phyloP scores from a whole-genome alignment of 305 asterid genomes.

The Fraxinus floribunda region DNA sequence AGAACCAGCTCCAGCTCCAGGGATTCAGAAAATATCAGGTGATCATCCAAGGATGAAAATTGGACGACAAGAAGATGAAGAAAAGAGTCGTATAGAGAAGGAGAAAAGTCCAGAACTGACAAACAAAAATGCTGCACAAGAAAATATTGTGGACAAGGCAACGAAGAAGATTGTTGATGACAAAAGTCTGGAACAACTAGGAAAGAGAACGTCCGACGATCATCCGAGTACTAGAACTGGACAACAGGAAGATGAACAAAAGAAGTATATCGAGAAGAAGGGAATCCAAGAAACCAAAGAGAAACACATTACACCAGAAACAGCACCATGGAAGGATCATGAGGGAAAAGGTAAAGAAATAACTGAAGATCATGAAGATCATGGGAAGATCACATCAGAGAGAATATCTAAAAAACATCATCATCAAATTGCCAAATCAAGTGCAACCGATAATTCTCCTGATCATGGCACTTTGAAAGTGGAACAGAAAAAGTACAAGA shows the following conservation, averaged over 20 bases:
- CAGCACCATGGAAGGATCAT: background rate
- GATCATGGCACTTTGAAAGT: slow-evolving; percentile 20
- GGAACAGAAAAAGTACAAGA: slow-evolving; percentile 28
- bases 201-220: slow-evolving; percentile 10
- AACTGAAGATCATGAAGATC: slow-evolving; percentile 21
- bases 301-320: slow-evolving; percentile 15
- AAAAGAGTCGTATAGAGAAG: background rate
- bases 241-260: background rate
- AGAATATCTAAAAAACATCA: slow-evolving; percentile 19
- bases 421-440: slow-evolving; percentile 9
- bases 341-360: slow-evolving; percentile 18
- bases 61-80: background rate
- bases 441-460: slow-evolving; percentile 1
- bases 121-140: background rate
- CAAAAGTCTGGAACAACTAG: slow-evolving; percentile 17
- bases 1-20: background rate
- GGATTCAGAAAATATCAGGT: background rate
- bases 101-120: slow-evolving; percentile 3
- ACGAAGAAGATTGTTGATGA: slow-evolving; percentile 4
- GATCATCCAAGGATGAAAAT: slow-evolving; percentile 6
- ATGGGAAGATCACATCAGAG: slow-evolving; percentile 15
- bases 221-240: background rate
- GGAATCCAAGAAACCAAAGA: slow-evolving; percentile 11
- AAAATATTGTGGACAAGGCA: background rate
- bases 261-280: background rate